Percentiles rank a stretch among this genome's conserved stretches.
Conservation (phyloP, 148 eudicot species). For the Camellia japonica region DNA sequence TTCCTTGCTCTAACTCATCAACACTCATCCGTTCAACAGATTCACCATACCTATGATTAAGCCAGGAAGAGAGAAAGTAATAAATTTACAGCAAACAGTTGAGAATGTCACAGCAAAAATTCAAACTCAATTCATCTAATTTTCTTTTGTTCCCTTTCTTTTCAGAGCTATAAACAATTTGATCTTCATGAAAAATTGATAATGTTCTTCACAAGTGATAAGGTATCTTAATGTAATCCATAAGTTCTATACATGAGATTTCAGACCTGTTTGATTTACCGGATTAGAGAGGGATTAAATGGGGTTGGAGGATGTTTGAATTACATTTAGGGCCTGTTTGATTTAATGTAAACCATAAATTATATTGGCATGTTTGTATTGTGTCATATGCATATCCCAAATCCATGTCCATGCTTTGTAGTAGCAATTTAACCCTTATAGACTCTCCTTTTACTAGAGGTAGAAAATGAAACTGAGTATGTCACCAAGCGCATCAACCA, state of each 20-base stretch:
- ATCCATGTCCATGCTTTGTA: neutral
- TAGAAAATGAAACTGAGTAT: neutral
- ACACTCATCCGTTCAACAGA: constrained; percentile 61
- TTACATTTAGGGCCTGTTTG: no score
- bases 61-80: constrained; percentile 2
- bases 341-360: neutral
- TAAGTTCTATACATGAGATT: neutral
- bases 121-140: neutral
- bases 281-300: no score
- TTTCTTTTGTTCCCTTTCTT: neutral
- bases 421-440: neutral
- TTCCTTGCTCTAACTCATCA: constrained; percentile 77
- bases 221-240: neutral
- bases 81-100: neutral
- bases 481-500: neutral
- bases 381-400: neutral
- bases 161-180: neutral
- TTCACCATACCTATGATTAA: constrained; percentile 55
- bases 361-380: neutral
- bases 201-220: neutral
- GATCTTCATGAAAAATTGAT: neutral
- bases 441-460: neutral
- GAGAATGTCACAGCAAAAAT: neutral
- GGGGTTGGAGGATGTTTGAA: no score
- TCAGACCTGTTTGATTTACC: no score